These are phyloP conservation scores for Ceratocystis eucalypticola DNA, from an alignment of 2,329 filamentous ascomycete species.

Conservation along the genomic window DNA sequence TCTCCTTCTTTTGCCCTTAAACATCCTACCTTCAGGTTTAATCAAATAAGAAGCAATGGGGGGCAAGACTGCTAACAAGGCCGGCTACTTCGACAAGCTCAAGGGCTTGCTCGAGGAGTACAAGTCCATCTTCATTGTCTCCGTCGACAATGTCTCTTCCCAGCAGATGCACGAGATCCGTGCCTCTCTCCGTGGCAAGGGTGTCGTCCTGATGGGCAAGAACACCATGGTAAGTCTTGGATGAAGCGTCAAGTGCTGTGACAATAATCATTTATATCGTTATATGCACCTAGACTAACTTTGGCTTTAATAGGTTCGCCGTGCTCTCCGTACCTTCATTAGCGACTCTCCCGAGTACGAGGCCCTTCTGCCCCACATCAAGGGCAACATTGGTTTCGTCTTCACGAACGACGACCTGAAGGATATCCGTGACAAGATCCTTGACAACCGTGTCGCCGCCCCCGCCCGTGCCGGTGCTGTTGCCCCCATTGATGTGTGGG, in stretches of 20 bases:
- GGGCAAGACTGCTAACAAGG: constrained; percentile 91
- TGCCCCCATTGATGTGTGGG: constrained; percentile 82
- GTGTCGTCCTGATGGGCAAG: constrained; percentile 98
- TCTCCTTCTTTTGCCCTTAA: constrained; percentile 57
- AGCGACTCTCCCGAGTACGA: constrained; percentile 90
- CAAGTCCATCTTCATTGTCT: constrained; percentile 94
- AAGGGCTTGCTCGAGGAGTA: constrained; percentile 93
- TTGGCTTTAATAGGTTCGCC: constrained; percentile 53
- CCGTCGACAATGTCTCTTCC: constrained; percentile 98
- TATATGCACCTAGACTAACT: constrained; percentile 2
- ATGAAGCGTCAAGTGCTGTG: background rate
- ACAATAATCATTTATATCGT: too few species aligned
- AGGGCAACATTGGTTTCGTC: constrained; percentile 97
- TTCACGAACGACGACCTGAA: constrained; percentile 98
- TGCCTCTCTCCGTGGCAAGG: constrained; percentile 74
- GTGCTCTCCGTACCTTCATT: constrained; percentile 92
- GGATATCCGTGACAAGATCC: constrained; percentile 81
- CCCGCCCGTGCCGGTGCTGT: constrained; percentile 96
- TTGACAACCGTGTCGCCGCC: constrained; percentile 92
- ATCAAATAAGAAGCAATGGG: constrained; percentile 85
- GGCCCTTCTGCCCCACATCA: constrained; percentile 89
- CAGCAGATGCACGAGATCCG: constrained; percentile 99
- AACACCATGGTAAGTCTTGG: constrained; percentile 81
- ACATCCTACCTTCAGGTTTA: constrained; percentile 78
- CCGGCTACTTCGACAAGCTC: constrained; percentile 98